Base-by-base conservation (phyloP, 2,329 filamentous ascomycete species). In the Sordariomycetes sp. region DNA sequence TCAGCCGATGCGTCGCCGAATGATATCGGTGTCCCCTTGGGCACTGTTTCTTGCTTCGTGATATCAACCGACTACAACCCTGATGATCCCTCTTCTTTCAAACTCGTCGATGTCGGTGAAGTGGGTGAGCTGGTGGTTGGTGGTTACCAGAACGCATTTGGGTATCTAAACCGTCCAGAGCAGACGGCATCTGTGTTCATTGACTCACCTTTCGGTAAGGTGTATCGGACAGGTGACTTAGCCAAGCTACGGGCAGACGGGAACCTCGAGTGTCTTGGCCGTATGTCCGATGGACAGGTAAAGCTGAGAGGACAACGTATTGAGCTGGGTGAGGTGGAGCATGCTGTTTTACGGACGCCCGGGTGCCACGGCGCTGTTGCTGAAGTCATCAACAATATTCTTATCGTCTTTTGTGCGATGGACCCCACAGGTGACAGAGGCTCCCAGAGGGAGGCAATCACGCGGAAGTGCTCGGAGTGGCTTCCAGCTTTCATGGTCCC, bases 221-320 rank as follows among this genome's bases (percentile, higher is more conserved):
- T 95, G 0, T 96, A 96, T 68, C 80, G 88, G 34, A 96, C 90
- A 0, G 90, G 90, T 0, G 91, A 96, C 69, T 89, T 87, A 65
- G 91, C 87, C 4, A 78, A 80, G 24, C 76, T 95, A 54, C 76
- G 79, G 1, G 62, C 75, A 0, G 76, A 87, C 59, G 89, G 90
- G 1, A 80, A 77, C 0, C 75, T 96, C n/a, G 87, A 95, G 67
- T 95, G 89, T 64, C 76, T 91, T 36, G 91, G 91, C 0, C 84
- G 91, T 12, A 84, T 96, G 13, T 80, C 81, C 2, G 81, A 82
- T 54, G 90, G 89, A 0, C 91, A 96, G 68, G 84, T 96, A 55
- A 96, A 96, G 69, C 75, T 96, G 8, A 80, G 90, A 56, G 90
- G 90, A 1, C 90, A 95, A 68, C 78, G 90, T 54, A 80, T 95